Evolutionary conservation across 441 rosid species (phyloP), one percentile per base, ranked within the genome.

Genomic region (Jatropha multifida): DNA sequence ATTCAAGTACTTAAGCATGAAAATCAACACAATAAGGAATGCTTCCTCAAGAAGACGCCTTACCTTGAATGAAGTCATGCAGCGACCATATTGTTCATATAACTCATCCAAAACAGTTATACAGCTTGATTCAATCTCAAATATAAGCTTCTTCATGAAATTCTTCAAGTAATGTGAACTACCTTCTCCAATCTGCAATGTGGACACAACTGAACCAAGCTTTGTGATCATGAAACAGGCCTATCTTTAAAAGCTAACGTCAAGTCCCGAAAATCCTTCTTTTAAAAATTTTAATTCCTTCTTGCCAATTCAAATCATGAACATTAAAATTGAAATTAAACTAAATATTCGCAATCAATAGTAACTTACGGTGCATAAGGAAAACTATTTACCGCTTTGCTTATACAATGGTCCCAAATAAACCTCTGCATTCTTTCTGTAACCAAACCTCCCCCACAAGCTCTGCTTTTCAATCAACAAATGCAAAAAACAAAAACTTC

Each of bases 131-230:
- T 94, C 98, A 76, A 90, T 79, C 85, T 91, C 94, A 42, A 32
- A 55, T 69, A 94, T 88, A 74, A 94, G 90, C 84, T 87, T 94
- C 90, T 94, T 94, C 14, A 93, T 63, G 67, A 93, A 83, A 61
- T 73, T 91, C 81, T 83, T 91, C 79, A 86, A 78, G 69, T 91
- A 91, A 18, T 85, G 77, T 55, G 74, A 78, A 74, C 86, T 79
- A 55, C 90, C 88, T 77, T 76, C 79, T 11, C 81, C 89, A 75
- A 65, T 73, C 97, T 94, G 83, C 78, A 82, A 32, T 23, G 0
- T 14, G 62, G 81, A 74, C 55, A 77, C 64, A 72, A 69, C 44
- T 70, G 9, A 27, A 48, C 49, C 42, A 62, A 27, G 38, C 71
- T 20, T 71, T 41, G n/a, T 61, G 5, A 65, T 37, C 49, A 55